A percentile compares a stretch with the other conserved stretches of the same genome.
Evolutionary conservation across 352 stramenopile species (phyloP).

Genomic region (Phytopythium boreale): DNA sequence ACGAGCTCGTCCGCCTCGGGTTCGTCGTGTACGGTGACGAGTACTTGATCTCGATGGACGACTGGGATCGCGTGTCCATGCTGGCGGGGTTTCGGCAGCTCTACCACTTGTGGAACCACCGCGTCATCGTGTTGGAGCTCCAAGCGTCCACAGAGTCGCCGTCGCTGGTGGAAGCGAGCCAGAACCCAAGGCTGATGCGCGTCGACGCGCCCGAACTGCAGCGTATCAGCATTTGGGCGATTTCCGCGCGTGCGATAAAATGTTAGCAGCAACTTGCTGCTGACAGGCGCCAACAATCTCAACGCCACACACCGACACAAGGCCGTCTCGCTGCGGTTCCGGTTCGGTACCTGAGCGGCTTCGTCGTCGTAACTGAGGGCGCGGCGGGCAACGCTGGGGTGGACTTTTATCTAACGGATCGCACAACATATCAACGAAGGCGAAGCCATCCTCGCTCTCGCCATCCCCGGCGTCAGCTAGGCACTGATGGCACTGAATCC

Average conservation of each 20-base stretch:
- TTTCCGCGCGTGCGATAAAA: neutral
- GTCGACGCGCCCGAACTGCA: neutral
- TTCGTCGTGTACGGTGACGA: conserved; percentile 9
- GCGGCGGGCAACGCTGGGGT: too few relatives aligned
- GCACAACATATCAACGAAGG: too few relatives aligned
- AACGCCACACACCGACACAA: too few relatives aligned
- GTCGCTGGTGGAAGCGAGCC: neutral
- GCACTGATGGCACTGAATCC: too few relatives aligned
- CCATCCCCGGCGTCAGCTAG: too few relatives aligned
- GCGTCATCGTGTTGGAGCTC: conserved; percentile 4
- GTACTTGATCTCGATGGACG: conserved; percentile 10
- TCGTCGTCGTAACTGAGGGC: too few relatives aligned
- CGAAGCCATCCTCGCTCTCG: too few relatives aligned
- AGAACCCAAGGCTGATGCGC: neutral
- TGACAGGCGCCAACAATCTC: too few relatives aligned
- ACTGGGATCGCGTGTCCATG: conserved; percentile 8
- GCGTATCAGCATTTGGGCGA: neutral
- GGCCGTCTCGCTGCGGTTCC: too few relatives aligned
- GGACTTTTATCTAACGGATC: too few relatives aligned
- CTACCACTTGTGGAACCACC: conserved; percentile 13
- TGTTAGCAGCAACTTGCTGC: neutral
- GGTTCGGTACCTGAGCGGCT: too few relatives aligned
- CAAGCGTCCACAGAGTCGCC: neutral
- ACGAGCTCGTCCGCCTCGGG: neutral
- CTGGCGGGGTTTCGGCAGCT: conserved; percentile 1